Conservation (phyloP, 495 filamentous ascomycete species). For the Thozetella sp. region DNA sequence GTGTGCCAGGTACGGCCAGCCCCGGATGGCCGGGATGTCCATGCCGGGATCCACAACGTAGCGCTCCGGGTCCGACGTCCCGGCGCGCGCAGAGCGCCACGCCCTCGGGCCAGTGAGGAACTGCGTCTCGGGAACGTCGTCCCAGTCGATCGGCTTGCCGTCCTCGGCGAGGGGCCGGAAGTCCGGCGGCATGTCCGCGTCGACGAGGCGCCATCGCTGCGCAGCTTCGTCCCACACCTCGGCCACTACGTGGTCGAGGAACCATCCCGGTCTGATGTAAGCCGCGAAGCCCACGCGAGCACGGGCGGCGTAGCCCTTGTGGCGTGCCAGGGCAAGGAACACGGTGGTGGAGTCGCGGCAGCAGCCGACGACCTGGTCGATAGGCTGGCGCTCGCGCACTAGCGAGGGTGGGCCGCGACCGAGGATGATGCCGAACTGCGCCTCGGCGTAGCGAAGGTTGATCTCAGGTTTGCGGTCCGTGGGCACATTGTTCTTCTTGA, state of each 20-base stretch:
- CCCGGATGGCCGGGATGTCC: neutral
- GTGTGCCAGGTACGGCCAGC: slow-evolving; percentile 6
- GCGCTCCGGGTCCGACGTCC: neutral
- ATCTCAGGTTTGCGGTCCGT: neutral
- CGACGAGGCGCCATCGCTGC: slow-evolving; percentile 4
- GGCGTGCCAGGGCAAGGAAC: neutral
- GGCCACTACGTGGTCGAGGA: slow-evolving; percentile 2
- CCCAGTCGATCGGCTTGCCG: neutral
- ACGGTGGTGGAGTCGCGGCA: slow-evolving; percentile 4
- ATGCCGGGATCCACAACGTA: neutral
- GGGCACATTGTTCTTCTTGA: neutral
- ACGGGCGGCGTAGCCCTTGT: neutral
- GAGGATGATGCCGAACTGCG: slow-evolving; percentile 1
- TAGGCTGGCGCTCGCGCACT: neutral
- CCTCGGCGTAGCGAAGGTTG: slow-evolving; percentile 1
- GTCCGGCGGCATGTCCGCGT: neutral
- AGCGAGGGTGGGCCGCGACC: neutral
- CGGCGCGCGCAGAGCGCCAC: neutral
- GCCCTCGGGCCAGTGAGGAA: slow-evolving; percentile 2
- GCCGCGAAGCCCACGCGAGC: neutral
- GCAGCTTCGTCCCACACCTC: slow-evolving; percentile 2
- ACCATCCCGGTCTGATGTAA: neutral
- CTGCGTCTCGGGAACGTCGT: neutral
- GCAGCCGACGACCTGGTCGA: slow-evolving; percentile 4
- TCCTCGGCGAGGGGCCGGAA: too few species aligned